A percentile compares a stretch with the other conserved stretches of the same genome.
Conservation (phyloP, 331 rosid species). For the Pyracantha coccinea region DNA sequence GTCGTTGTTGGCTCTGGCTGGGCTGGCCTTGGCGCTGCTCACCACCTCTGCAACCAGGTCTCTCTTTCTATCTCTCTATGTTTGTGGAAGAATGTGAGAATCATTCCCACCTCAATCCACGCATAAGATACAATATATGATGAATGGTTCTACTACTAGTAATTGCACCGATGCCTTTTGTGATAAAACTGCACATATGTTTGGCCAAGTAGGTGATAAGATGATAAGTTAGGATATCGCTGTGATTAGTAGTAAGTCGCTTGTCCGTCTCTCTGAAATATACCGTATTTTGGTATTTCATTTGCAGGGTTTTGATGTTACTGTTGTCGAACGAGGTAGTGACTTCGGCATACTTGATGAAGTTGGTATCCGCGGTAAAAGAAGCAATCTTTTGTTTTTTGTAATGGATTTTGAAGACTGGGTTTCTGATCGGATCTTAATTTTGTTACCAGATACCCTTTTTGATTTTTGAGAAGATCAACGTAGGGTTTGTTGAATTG, state of each 20-base stretch:
- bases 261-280: too few species aligned
- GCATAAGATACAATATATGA: too few species aligned
- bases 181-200: too few species aligned
- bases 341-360: conserved; percentile 34
- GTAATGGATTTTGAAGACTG: neutral
- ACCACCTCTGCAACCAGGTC: conserved; percentile 54
- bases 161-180: too few species aligned
- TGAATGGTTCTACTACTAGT: too few species aligned
- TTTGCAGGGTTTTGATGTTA: conserved; percentile 50
- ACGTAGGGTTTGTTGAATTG: neutral
- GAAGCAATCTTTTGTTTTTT: neutral
- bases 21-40: conserved; percentile 68
- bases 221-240: too few species aligned
- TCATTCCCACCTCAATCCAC: too few species aligned
- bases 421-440: neutral
- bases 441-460: neutral
- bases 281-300: neutral
- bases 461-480: neutral
- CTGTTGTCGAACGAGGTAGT: conserved; percentile 30
- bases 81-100: too few species aligned
- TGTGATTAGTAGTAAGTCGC: too few species aligned
- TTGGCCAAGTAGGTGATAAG: too few species aligned
- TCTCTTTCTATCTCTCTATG: neutral
- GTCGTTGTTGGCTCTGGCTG: conserved; percentile 66
- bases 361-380: conserved; percentile 38